A percentile compares a stretch with the other conserved stretches of the same genome.
These are phyloP conservation scores for Fusarium acutatum DNA, from an alignment of 2,329 filamentous ascomycete genomes.

Conservation along the genomic window DNA sequence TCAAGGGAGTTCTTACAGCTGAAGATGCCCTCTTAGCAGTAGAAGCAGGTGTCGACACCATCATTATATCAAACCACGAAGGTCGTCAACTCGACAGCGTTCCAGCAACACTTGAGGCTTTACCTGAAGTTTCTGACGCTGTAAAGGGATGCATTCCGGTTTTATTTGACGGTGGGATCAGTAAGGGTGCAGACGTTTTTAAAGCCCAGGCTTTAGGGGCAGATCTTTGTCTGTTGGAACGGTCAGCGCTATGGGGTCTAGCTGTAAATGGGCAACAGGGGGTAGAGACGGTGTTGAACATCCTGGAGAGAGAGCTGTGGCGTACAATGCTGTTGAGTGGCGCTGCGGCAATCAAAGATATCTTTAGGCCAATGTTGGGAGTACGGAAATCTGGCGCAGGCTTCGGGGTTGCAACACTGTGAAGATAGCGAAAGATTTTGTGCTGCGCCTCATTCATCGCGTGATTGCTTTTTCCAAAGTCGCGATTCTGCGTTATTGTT, in stretches of 20 bases:
- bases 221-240: neutral
- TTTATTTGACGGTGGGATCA: neutral
- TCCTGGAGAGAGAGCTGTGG: neutral
- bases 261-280: neutral
- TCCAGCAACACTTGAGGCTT: neutral
- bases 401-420: neutral
- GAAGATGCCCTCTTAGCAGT: neutral
- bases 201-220: neutral
- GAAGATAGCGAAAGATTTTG: fast-evolving
- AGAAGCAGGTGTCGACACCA: neutral
- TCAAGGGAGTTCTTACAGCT: neutral
- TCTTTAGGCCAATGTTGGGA: fast-evolving
- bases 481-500: neutral
- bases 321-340: neutral
- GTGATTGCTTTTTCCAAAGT: neutral
- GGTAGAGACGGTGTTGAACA: too few relatives aligned
- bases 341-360: neutral
- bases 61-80: neutral
- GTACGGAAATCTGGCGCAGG: neutral
- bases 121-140: neutral
- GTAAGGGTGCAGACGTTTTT: neutral
- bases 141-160: fast-evolving
- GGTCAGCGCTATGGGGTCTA: neutral
- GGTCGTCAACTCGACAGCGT: neutral
- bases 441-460: neutral